Evolutionary conservation across 306 rosid species (phyloP).

Genomic region (Arachis stenosperma): DNA sequence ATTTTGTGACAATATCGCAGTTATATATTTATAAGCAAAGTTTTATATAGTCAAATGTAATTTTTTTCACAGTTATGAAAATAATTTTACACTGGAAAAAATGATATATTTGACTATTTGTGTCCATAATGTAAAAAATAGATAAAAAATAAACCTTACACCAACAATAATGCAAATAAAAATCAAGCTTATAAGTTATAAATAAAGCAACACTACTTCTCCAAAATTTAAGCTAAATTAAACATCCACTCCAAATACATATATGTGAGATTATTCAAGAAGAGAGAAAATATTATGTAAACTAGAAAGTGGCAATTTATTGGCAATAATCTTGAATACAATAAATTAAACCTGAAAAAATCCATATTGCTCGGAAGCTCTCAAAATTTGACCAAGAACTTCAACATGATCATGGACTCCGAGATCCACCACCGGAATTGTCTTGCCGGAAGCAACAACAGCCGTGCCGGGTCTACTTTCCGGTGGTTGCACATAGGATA

Average conservation of each 20-base stretch:
- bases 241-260: background rate
- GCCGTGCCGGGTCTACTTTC: constrained; percentile 46
- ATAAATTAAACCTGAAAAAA: constrained; percentile 61
- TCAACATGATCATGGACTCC: constrained; percentile 28
- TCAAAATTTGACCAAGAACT: constrained; percentile 45
- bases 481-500: constrained; percentile 50
- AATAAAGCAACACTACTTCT: background rate
- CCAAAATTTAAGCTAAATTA: background rate
- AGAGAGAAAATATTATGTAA: background rate
- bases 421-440: constrained; percentile 64
- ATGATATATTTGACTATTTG: too few species aligned
- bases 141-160: background rate
- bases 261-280: background rate
- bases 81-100: too few species aligned
- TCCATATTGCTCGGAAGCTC: constrained; percentile 62
- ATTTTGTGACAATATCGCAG: too few species aligned
- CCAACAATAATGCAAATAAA: background rate
- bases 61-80: too few species aligned
- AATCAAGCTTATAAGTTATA: too few species aligned
- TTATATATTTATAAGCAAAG: too few species aligned
- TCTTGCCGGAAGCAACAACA: constrained; percentile 17
- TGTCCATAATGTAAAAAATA: too few species aligned
- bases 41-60: too few species aligned
- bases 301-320: background rate
- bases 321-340: background rate